Evolutionary conservation across 2,329 filamentous ascomycete species (phyloP), one percentile per base, ranked within the genome.

Genomic region (Aspergillus sojae): DNA sequence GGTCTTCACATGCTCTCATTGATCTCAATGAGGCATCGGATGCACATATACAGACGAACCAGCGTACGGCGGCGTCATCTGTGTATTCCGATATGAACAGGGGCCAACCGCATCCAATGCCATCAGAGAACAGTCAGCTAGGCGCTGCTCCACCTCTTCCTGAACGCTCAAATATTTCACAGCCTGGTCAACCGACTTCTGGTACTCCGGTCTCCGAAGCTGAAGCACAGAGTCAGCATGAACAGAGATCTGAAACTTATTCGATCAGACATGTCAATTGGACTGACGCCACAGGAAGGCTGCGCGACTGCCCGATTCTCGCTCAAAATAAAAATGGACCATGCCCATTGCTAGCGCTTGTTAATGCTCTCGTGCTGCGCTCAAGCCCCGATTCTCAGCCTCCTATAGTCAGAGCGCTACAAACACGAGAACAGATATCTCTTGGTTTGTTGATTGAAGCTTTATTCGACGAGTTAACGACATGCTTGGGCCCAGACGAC

Each of bases 291-390:
- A 75, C 82, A 1, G 83, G 85, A n/a, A 87, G 87, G 59, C 83
- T 92, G 43, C 85, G 92, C 50, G 85, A 86, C n/a, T 94, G 93
- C 0, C 94, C 95, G 0, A 93, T 98, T 61, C 82, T 98, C 46
- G 89, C 96, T 4, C 94, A 99, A 74, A 98, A 97, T 70, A 88
- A 90, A 62, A 99, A 99, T 71, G 95, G 95, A 0, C 95, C 95
- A 1, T 99, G 95, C 77, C 95, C 95, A 1, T 80, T 99, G 16
- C 87, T 99, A 30, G 95, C 95, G 2, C 83, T 99, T 5, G 94
- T 98, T 63, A 99, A 99, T 75, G 94, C 94, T 1, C 83, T 99
- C 19, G 91, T 93, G 0, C 81, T 99, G 60, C 94, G 93, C 3
- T 94, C 93, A 0, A 89, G 91, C 1, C 82, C 88, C 4, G 84